These are phyloP conservation scores for Colletotrichum lentis DNA, from an alignment of 2,329 filamentous ascomycete species.

Conservation along the genomic window DNA sequence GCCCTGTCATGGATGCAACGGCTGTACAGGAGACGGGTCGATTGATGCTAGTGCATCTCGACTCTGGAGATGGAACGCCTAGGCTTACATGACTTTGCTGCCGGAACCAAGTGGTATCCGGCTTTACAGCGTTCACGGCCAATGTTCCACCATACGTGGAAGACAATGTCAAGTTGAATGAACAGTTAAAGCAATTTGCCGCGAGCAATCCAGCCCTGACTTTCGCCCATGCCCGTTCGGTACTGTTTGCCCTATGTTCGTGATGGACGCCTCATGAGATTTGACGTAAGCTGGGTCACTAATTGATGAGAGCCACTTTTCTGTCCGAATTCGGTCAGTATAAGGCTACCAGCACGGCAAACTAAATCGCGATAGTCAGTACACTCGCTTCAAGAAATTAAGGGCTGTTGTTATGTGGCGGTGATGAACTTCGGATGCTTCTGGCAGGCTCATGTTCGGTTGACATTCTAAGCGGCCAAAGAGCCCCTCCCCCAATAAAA, in stretches of 20 bases:
- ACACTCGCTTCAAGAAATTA: too few species aligned
- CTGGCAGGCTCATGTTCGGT: too few species aligned
- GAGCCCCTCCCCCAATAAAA: too few species aligned
- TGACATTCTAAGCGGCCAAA: too few species aligned
- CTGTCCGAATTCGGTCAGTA: neutral
- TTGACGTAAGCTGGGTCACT: neutral
- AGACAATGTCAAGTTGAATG: conserved; percentile 29
- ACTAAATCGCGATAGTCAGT: too few species aligned
- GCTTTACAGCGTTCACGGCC: conserved; percentile 25
- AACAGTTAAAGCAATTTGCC: conserved; percentile 18
- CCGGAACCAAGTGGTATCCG: conserved; percentile 35
- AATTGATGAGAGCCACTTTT: neutral
- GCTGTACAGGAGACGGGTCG: conserved; percentile 26
- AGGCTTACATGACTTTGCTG: conserved; percentile 20
- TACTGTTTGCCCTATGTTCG: neutral
- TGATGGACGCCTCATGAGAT: neutral
- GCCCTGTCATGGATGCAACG: neutral
- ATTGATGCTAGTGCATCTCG: conserved; percentile 37
- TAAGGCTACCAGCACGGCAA: too few species aligned
- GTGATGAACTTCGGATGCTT: neutral
- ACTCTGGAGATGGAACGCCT: conserved; percentile 22
- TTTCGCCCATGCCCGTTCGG: neutral
- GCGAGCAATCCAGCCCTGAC: neutral
- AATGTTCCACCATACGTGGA: conserved; percentile 17
- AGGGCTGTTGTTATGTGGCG: neutral